phyloP scores from a whole-genome alignment of 2,329 filamentous ascomycete species.

The Aspergillus fumigatiaffinis region DNA sequence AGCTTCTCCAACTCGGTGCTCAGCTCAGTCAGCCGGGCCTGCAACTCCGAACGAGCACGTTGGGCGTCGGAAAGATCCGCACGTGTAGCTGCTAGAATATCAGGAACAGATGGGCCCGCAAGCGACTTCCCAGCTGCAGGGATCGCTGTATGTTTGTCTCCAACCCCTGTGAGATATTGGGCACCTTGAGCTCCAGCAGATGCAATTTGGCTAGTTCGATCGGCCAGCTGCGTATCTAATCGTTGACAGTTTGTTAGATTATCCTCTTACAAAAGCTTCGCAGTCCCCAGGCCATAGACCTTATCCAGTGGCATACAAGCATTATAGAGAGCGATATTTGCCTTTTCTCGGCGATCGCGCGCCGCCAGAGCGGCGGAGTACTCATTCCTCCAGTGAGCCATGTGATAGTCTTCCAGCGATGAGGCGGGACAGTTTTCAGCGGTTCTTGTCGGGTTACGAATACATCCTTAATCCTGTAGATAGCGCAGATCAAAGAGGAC shows the following conservation, averaged over 20 bases:
- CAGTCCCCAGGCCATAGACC: neutral
- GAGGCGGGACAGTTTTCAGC: conserved; percentile 9
- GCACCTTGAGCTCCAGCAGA: conserved; percentile 28
- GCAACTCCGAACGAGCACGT: conserved; percentile 65
- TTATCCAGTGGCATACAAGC: conserved; percentile 56
- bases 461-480: conserved; percentile 5
- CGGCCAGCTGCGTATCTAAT: conserved; percentile 61
- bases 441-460: conserved; percentile 3
- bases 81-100: conserved; percentile 39
- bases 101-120: conserved; percentile 27
- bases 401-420: conserved; percentile 24
- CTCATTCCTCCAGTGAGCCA: conserved; percentile 74
- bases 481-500: neutral
- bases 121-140: conserved; percentile 26
- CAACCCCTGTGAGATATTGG: conserved; percentile 18
- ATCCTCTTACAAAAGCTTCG: conserved; percentile 4
- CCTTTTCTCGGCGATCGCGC: conserved; percentile 65
- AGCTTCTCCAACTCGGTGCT: conserved; percentile 63
- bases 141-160: conserved; percentile 22
- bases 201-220: conserved; percentile 58
- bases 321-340: conserved; percentile 65
- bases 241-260: conserved; percentile 20
- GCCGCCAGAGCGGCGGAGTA: conserved; percentile 72
- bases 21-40: conserved; percentile 59
- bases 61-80: conserved; percentile 73